Evolutionary conservation across 2,329 filamentous ascomycete species (phyloP), one percentile per base, ranked within the genome.

Genomic region (Diplodia corticola): DNA sequence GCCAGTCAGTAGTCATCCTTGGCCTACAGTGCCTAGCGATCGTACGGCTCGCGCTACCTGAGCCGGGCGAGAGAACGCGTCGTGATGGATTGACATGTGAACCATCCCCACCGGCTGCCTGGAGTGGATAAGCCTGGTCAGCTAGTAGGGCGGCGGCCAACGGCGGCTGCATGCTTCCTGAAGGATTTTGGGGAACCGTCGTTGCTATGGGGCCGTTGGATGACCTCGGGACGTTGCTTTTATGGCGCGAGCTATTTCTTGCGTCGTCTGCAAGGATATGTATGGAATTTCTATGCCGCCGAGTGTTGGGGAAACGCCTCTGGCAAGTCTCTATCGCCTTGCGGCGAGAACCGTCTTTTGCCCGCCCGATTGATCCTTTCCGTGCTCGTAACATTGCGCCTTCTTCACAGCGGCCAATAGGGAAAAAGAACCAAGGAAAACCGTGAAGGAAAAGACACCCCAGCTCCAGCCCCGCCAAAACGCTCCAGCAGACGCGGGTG

Each of bases 341-440:
- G 55, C 55, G 37, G 55, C 37, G 22, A 20, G 48, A 20, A 28
- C 55, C 37, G 55, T 60, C 55, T 60, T 20, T 60, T 30, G 30
- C 17, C 22, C 33, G 33, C 28, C 55, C 24, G 17, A 46, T n/a
- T 15, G n/a, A 17, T 17, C 37, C 15, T n/a, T 57, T 57, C 54
- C 54, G 35, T 44, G 22, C 7, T 22, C 17, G 5, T 54, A n/a
- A n/a, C 13, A 4, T 54, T 12, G 3, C 33, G 28, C 28, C 50
- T 20, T 20, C 7, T 10, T n/a, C 50, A 3, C 3, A 33, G 28
- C 9, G 10, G 17, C 26, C 3, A 53, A 53, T 10, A 9, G 10
- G 17, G 7, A 53, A 33, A 20, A 30, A 53, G 28, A 50, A 50
- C 15, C 24, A 44, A n/a, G 4, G 20, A 26, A 15, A 13, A 50